phyloP scores from a whole-genome alignment of 2,329 filamentous ascomycete genomes.

The Fusarium odoratissimum region DNA sequence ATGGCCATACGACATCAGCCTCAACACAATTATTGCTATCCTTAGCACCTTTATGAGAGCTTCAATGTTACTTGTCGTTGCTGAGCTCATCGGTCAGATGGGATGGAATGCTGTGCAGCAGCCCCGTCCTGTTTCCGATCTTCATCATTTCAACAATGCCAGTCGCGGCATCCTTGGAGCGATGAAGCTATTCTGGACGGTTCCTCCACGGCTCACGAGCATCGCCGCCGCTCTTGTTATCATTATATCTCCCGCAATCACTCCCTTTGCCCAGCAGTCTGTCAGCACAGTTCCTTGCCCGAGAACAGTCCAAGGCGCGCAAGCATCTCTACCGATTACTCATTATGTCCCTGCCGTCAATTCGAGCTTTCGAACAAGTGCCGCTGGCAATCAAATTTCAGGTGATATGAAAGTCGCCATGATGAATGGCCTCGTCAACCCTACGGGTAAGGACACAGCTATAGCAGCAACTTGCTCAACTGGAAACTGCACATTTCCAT shows the following conservation, averaged over 20 bases:
- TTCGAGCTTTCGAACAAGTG: rapidly evolving
- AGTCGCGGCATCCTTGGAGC: slow-evolving; percentile 6
- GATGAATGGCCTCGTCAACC: slow-evolving; percentile 9
- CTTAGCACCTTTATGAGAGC: slow-evolving; percentile 17
- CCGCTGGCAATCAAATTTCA: rapidly evolving
- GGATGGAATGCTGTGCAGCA: neutral
- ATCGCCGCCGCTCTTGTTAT: neutral
- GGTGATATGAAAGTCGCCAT: neutral
- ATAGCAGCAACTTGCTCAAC: neutral
- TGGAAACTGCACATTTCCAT: slow-evolving; percentile 6
- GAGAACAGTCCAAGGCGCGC: neutral
- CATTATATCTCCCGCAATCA: slow-evolving; percentile 4
- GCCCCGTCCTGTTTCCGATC: slow-evolving; percentile 1
- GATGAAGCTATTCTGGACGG: neutral
- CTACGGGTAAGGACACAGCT: neutral
- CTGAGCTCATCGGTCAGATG: slow-evolving; percentile 1
- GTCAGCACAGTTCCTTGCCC: neutral
- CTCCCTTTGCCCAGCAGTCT: slow-evolving; percentile 8
- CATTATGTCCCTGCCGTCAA: neutral
- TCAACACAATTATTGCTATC: slow-evolving; percentile 8
- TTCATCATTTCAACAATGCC: slow-evolving; percentile 3
- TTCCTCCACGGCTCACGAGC: neutral
- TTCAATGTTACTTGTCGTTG: slow-evolving; percentile 2
- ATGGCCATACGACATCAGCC: slow-evolving; percentile 16
- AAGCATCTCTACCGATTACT: neutral